These are phyloP conservation scores for Amanita brunnescens DNA, from an alignment of 768 basidiomycete species.

Conservation along the genomic window DNA sequence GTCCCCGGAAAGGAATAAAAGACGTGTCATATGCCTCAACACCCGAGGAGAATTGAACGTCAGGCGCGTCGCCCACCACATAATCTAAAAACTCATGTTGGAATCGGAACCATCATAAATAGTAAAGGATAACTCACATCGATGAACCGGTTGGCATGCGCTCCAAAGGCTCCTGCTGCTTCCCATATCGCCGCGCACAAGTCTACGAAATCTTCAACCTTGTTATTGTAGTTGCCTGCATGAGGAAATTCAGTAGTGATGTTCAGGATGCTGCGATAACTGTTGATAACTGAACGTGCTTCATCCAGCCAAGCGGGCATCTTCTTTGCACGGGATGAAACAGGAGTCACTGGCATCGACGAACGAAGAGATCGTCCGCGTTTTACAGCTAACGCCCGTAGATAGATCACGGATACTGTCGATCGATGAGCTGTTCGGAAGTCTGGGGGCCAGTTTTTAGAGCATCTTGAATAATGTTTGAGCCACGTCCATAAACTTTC, in stretches of 20 bases:
- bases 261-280: constrained; percentile 62
- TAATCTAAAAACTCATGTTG: constrained; percentile 36
- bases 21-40: constrained; percentile 74
- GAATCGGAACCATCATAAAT: constrained; percentile 3
- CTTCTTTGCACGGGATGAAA: constrained; percentile 17
- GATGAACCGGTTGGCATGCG: constrained; percentile 68
- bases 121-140: constrained; percentile 46
- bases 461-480: constrained; percentile 50
- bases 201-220: constrained; percentile 81
- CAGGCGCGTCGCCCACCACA: constrained; percentile 91
- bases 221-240: constrained; percentile 70
- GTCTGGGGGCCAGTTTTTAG: constrained; percentile 64
- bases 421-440: constrained; percentile 76
- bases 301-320: constrained; percentile 40
- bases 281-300: constrained; percentile 57
- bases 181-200: constrained; percentile 79
- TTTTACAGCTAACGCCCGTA: constrained; percentile 63
- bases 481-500: constrained; percentile 56
- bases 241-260: constrained; percentile 68
- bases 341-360: not conserved
- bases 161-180: constrained; percentile 51
- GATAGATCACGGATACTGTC: constrained; percentile 57
- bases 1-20: constrained; percentile 57
- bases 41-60: constrained; percentile 90
- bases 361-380: constrained; percentile 19